Evolutionary conservation across 345 rosid species (phyloP).

Genomic region (Populus alba): DNA sequence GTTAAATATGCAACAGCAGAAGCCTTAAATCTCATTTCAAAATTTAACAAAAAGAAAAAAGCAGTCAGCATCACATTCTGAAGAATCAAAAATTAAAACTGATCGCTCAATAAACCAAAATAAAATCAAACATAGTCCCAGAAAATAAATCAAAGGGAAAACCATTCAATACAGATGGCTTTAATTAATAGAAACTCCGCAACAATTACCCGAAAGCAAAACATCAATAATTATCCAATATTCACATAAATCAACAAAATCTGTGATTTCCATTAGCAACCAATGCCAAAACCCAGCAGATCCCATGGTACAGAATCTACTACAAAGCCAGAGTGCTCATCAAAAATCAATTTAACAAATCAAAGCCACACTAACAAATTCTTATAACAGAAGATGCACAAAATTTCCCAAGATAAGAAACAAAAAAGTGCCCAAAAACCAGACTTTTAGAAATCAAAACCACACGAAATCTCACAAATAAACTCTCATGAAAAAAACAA

Average conservation of each 20-base stretch:
- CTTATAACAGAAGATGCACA: background rate
- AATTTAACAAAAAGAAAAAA: background rate
- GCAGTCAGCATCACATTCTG: background rate
- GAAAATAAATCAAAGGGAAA: background rate
- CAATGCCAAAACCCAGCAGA: background rate
- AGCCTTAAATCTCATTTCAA: background rate
- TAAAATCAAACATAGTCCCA: background rate
- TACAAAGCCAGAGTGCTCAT: background rate
- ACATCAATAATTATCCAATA: background rate
- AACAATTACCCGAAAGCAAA: background rate
- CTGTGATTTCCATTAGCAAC: background rate
- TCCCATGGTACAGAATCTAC: background rate
- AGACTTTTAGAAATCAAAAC: background rate
- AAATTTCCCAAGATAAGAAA: background rate
- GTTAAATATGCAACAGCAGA: slow-evolving; percentile 10
- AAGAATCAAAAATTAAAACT: background rate
- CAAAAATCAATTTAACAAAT: background rate
- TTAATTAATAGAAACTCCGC: background rate
- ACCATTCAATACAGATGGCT: background rate
- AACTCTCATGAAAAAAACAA: background rate
- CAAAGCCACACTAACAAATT: background rate
- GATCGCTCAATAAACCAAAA: background rate
- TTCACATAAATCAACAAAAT: background rate
- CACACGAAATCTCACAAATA: background rate
- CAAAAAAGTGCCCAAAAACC: background rate